These are phyloP conservation scores for Penicillium sp. DNA, from an alignment of 2,329 filamentous ascomycete genomes.

Conservation along the genomic window DNA sequence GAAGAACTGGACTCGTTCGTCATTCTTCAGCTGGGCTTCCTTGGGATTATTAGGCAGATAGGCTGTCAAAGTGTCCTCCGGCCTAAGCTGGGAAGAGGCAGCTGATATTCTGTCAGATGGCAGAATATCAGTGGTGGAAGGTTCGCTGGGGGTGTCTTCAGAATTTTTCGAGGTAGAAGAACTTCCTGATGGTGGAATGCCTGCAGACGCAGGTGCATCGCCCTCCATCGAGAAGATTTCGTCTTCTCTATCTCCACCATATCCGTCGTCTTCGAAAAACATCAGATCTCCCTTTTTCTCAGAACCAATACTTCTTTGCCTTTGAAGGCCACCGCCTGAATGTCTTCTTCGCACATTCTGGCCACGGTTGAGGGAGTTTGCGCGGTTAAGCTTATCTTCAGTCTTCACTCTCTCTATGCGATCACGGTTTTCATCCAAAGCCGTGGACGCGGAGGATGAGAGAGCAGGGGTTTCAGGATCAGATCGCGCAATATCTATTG, in stretches of 20 bases:
- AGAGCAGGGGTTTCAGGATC: constrained; percentile 30
- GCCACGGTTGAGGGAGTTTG: constrained; percentile 31
- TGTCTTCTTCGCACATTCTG: constrained; percentile 64
- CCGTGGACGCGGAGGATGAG: constrained; percentile 41
- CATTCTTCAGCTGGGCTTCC: constrained; percentile 61
- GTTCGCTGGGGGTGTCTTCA: constrained; percentile 5
- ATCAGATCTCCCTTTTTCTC: constrained; percentile 75
- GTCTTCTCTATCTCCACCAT: constrained; percentile 74
- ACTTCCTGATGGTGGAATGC: background rate
- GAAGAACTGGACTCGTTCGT: constrained; percentile 81
- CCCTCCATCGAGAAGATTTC: constrained; percentile 70
- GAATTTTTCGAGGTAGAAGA: constrained; percentile 13
- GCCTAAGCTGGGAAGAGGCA: background rate
- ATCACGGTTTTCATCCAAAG: constrained; percentile 35
- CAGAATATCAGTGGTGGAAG: background rate
- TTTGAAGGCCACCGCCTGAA: constrained; percentile 80
- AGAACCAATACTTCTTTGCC: constrained; percentile 69
- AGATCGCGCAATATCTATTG: constrained; percentile 30
- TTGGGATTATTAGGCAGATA: constrained; percentile 69
- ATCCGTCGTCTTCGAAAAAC: constrained; percentile 87
- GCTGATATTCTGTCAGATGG: constrained; percentile 2
- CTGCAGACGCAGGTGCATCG: constrained; percentile 28
- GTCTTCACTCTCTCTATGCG: constrained; percentile 36
- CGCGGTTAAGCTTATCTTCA: constrained; percentile 48
- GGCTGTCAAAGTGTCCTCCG: constrained; percentile 21